Evolutionary conservation across 192 early-diverging fungal species (phyloP), one percentile per base, ranked within the genome.

Genomic region (Phycomyces nitens): DNA sequence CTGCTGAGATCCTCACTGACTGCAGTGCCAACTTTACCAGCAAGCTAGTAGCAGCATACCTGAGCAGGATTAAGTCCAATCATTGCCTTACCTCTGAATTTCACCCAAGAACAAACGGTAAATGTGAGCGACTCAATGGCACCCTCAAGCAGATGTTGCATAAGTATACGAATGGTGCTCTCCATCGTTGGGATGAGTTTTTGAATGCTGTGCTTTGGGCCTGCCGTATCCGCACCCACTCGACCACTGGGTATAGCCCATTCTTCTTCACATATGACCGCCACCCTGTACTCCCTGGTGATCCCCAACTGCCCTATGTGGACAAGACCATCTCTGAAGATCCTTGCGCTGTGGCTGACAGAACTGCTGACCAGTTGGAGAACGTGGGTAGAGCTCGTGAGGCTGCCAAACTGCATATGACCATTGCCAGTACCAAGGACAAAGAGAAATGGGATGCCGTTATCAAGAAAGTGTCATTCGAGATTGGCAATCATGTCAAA

Each of bases 1-100:
- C n/a, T n/a, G n/a, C n/a, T n/a, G n/a, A n/a, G n/a, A n/a, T n/a
- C n/a, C n/a, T n/a, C n/a, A n/a, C n/a, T n/a, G n/a, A n/a, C n/a
- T n/a, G n/a, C n/a, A n/a, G n/a, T n/a, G n/a, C 58, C 8, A 56
- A 60, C 51, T 68, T 68, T 56, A 42, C 14, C 8, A 10, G 8
- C 7, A 42, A 42, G 41, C 8, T 42, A 42, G 41, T 42, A 42
- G 41, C 41, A 42, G 14, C 7, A 7, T 42, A 42, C 41, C 7
- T 42, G 7, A 14, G 41, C 7, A 42, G 41, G 14, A 42, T 42
- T 10, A 7, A 42, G 7, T 7, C 41, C 14, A 7, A 42, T 7
- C 41, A 42, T 14, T 10, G 14, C 8, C 14, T 42, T 42, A 42
- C 41, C 41, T 42, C 41, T 42, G 41, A 7, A 7, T 42, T 42